Base-by-base conservation (phyloP, 139 green algal species). In the Tetradesmus lagerheimii region DNA sequence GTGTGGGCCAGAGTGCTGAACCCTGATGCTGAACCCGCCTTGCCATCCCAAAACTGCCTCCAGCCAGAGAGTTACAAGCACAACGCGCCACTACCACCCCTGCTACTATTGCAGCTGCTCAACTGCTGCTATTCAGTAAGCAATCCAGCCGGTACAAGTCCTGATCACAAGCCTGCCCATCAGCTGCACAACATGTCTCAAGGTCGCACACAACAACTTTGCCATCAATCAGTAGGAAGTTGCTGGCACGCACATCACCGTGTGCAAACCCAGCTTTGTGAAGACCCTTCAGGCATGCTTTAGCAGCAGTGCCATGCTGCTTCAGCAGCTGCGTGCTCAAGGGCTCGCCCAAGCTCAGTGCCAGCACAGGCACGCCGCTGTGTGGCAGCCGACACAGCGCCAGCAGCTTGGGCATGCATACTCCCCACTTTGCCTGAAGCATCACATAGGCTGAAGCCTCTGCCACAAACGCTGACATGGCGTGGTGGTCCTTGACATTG, bases 201-300 rank as follows among this genome's bases (percentile, higher is more conserved):
- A 80, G 74, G 74, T 80, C 74, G 15, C 35, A 27, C n/a, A 80
- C n/a, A 39, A 80, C 29, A 80, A 80, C 74, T 39, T 80, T 34
- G 29, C 74, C 74, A 80, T 80, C 74, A 80, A 84, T 62, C 23
- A 84, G 78, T 34, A 86, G 45, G 27, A 86, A 39, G 29, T 86
- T 86, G 27, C 45, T n/a, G 11, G 18, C 29, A 67, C 43, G 43
- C 43, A 86, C 80, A 86, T 86, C 43, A n/a, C 80, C 80, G 45
- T 86, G 80, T 38, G 80, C 80, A 67, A 86, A 67, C 6, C 80
- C 80, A 45, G 80, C 80, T 71, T 16, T 41, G 45, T 86, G 80
- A 31, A 86, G 80, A 11, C 15, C 45, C 80, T 74, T 50, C 43
- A 86, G 80, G 45, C 27, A 38, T 18, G 23, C n/a, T 41, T 71